phyloP scores from a whole-genome alignment of 176 grass and related monocot genomes.

The Poa pratensis region DNA sequence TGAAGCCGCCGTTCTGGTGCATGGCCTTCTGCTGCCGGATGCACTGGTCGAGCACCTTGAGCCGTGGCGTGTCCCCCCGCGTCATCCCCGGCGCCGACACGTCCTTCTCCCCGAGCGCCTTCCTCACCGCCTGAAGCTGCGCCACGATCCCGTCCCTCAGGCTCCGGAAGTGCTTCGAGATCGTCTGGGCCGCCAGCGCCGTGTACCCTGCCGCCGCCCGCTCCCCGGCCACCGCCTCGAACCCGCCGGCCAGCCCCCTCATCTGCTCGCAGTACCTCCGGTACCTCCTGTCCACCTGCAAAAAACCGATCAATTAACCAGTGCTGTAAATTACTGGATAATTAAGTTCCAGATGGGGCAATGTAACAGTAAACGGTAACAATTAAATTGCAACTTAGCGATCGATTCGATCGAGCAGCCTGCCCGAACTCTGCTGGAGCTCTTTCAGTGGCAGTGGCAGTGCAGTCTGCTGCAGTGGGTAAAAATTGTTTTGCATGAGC shows the following conservation, averaged over 20 bases:
- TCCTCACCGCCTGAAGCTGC: constrained; percentile 59
- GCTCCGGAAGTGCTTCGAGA: constrained; percentile 80
- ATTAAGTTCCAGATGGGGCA: neutral
- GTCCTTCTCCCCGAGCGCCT: constrained; percentile 82
- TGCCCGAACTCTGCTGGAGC: constrained; percentile 36
- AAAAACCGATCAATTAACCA: neutral
- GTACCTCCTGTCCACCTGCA: constrained; percentile 86
- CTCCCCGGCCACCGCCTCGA: constrained; percentile 77
- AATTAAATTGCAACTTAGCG: constrained; percentile 8
- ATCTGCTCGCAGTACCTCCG: constrained; percentile 87
- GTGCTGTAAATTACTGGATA: neutral
- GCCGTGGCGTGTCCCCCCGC: constrained; percentile 75
- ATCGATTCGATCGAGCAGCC: neutral
- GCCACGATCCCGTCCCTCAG: constrained; percentile 75
- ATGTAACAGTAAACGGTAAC: constrained; percentile 58
- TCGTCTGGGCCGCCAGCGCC: constrained; percentile 68
- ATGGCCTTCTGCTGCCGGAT: constrained; percentile 76
- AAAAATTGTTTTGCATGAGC: neutral
- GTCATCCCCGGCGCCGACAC: constrained; percentile 49
- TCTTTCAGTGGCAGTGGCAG: constrained; percentile 19
- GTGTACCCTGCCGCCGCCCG: constrained; percentile 72
- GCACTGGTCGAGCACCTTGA: constrained; percentile 83
- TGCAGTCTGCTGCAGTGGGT: neutral
- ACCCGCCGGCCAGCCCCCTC: constrained; percentile 55
- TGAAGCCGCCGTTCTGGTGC: constrained; percentile 47